Evolutionary conservation across 192 early-diverging fungal genomes (phyloP).

Genomic region (Umbelopsis isabellina): DNA sequence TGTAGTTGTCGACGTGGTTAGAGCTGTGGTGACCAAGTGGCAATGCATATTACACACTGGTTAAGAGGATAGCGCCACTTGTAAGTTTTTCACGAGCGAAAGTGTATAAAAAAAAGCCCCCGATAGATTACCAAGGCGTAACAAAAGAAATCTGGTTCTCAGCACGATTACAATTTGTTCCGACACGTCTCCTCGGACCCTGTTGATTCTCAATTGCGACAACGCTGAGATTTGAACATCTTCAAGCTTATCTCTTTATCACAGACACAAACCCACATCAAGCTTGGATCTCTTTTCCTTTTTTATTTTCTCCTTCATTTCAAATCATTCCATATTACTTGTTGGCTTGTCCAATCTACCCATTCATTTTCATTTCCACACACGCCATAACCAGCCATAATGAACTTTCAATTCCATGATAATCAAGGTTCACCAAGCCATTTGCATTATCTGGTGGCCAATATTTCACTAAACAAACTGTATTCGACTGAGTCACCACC

Average conservation of each 20-base stretch:
- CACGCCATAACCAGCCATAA: background rate
- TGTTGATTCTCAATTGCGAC: slow-evolving; percentile 7
- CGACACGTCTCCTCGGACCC: slow-evolving; percentile 20
- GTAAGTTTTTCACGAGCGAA: too few relatives aligned
- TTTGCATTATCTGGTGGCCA: slow-evolving; percentile 14
- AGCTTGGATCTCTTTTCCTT: background rate
- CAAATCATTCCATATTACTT: background rate
- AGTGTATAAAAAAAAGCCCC: background rate
- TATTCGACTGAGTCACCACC: background rate
- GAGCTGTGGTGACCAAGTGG: slow-evolving; percentile 8
- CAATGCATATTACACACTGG: background rate
- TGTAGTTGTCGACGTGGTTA: background rate
- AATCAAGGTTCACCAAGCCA: background rate
- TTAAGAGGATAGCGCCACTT: too few relatives aligned
- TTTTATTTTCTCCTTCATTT: background rate
- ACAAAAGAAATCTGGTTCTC: slow-evolving; percentile 13
- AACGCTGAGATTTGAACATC: slow-evolving; percentile 18
- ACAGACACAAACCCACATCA: background rate
- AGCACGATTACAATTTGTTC: slow-evolving; percentile 23
- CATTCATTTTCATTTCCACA: background rate
- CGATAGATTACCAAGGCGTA: background rate
- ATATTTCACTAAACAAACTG: slow-evolving; percentile 16
- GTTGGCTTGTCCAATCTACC: background rate
- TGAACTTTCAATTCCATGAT: background rate
- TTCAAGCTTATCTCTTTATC: background rate